Conservation (phyloP, 1,284 basidiomycete species). For the Anthracocystis walkeri region DNA sequence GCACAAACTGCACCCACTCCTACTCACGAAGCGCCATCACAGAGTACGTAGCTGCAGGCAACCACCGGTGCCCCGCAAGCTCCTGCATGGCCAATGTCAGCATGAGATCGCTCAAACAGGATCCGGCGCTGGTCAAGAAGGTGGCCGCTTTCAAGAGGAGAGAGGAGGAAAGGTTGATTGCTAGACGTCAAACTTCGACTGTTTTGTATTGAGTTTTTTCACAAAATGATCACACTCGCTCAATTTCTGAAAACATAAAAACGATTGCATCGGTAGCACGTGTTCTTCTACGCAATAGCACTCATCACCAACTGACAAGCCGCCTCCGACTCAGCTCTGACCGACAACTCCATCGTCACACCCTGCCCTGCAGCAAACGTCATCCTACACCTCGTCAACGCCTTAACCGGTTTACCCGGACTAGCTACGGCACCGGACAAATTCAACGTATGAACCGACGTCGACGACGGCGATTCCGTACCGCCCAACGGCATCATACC, state of each 20-base stretch:
- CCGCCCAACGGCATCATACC: conserved; percentile 93
- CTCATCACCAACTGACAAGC: conserved; percentile 87
- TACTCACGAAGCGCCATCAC: conserved; percentile 39
- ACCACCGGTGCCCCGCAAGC: conserved; percentile 43
- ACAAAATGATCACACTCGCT: not conserved
- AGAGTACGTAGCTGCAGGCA: conserved; percentile 32
- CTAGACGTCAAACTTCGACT: conserved; percentile 34
- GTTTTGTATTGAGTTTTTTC: conserved; percentile 24
- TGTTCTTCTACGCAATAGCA: conserved; percentile 75
- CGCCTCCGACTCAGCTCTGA: conserved; percentile 89
- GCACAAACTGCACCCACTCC: conserved; percentile 34
- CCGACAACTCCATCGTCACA: conserved; percentile 92
- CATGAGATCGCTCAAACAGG: conserved; percentile 22
- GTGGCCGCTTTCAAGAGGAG: conserved; percentile 47
- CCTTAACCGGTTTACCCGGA: conserved; percentile 85
- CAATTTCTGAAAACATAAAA: not conserved
- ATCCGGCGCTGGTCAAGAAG: conserved; percentile 32
- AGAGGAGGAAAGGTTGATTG: conserved; percentile 38
- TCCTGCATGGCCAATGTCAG: conserved; percentile 26
- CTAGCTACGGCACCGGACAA: conserved; percentile 86
- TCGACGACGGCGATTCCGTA: conserved; percentile 73
- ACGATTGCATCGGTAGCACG: not conserved
- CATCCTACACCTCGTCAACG: conserved; percentile 93
- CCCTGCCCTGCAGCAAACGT: conserved; percentile 89
- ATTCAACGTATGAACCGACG: conserved; percentile 92